Conservation (phyloP, 176 grass and related monocot genomes). For the Triticum dicoccoides region DNA sequence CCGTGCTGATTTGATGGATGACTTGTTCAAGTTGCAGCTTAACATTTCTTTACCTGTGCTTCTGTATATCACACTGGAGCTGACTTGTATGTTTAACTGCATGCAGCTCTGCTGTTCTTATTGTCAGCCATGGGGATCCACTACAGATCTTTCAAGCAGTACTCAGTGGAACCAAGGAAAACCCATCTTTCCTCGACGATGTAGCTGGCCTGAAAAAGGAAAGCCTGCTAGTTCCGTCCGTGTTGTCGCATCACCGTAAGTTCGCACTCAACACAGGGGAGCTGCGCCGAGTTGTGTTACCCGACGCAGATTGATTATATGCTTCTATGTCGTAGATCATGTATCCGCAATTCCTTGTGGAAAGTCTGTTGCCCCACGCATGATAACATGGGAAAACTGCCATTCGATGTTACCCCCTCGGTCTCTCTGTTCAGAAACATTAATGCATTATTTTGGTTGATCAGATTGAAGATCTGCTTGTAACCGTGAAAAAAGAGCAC, state of each 20-base stretch:
- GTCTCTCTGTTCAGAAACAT: no score
- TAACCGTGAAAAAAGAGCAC: no score
- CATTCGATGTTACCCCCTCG: background rate
- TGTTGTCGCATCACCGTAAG: conserved; percentile 64
- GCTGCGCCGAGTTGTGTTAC: conserved; percentile 50
- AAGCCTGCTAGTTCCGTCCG: background rate
- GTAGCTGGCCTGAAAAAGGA: conserved; percentile 34
- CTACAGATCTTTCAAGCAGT: conserved; percentile 88
- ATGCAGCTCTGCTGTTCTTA: conserved; percentile 54
- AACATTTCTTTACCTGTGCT: background rate
- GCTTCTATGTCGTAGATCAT: background rate
- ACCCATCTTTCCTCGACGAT: conserved; percentile 24
- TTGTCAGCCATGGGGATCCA: conserved; percentile 88
- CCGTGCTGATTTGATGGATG: background rate
- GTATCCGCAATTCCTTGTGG: background rate
- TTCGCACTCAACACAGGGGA: conserved; percentile 73
- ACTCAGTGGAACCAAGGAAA: conserved; percentile 48
- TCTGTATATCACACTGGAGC: background rate
- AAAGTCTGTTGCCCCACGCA: no score
- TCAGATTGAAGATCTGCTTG: no score
- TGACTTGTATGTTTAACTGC: background rate
- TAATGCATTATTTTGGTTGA: background rate
- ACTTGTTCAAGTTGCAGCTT: background rate
- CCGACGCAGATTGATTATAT: background rate
- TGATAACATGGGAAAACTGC: background rate